Conservation (phyloP, 164 flowering plant genomes). For the Chloranthus sessilifolius region DNA sequence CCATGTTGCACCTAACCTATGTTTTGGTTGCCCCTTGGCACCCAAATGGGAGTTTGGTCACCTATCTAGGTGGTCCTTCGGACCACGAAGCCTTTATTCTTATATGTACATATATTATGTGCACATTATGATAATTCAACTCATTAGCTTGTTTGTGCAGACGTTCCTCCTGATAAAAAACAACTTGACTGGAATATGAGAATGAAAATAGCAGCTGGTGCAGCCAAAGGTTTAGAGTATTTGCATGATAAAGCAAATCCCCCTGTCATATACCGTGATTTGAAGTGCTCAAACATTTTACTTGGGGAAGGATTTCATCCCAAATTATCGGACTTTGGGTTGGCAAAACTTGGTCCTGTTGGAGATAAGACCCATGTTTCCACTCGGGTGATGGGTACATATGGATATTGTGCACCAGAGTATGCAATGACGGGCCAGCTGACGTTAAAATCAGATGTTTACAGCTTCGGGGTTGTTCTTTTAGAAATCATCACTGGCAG, state of each 20-base stretch:
- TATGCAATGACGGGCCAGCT: constrained; percentile 93
- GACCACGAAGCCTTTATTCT: too few species aligned
- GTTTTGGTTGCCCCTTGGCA: too few species aligned
- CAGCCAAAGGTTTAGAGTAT: constrained; percentile 78
- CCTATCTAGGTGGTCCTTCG: too few species aligned
- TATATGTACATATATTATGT: too few species aligned
- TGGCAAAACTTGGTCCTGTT: constrained; percentile 84
- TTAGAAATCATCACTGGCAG: constrained; percentile 81
- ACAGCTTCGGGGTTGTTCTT: constrained; percentile 92
- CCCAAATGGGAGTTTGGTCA: too few species aligned
- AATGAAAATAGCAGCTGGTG: constrained; percentile 84
- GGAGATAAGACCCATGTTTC: constrained; percentile 88
- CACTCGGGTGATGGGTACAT: constrained; percentile 89
- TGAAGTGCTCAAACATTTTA: constrained; percentile 88
- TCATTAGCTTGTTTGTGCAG: constrained; percentile 22
- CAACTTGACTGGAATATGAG: constrained; percentile 77
- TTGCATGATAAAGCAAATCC: constrained; percentile 69
- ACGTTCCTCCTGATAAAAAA: constrained; percentile 41
- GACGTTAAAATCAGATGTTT: constrained; percentile 75
- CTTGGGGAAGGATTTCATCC: constrained; percentile 75
- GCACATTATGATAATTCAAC: neutral
- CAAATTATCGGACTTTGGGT: constrained; percentile 85
- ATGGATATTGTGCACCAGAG: constrained; percentile 90
- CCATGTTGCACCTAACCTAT: too few species aligned
- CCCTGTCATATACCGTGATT: constrained; percentile 80